phyloP scores from a whole-genome alignment of 1,284 basidiomycete genomes.

The Termitomyces sp. region DNA sequence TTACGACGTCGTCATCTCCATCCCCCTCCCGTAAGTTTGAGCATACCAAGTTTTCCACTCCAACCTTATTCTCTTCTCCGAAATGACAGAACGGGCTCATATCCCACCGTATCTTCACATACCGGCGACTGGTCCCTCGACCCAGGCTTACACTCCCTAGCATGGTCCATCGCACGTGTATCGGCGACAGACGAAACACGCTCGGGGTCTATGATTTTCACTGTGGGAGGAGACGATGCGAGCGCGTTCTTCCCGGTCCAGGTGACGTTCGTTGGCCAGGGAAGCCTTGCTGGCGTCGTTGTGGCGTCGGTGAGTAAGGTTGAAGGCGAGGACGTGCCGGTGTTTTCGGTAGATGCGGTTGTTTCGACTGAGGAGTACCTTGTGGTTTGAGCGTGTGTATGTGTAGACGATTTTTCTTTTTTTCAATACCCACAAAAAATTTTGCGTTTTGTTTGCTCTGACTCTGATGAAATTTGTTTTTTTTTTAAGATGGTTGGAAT shows the following conservation, averaged over 20 bases:
- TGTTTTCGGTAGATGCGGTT: slow-evolving; percentile 77
- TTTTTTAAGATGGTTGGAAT: neutral
- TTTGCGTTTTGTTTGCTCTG: neutral
- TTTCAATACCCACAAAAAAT: neutral
- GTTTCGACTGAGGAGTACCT: slow-evolving; percentile 70
- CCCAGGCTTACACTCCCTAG: slow-evolving; percentile 70
- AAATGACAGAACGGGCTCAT: slow-evolving; percentile 64
- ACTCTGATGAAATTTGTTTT: neutral
- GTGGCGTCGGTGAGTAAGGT: slow-evolving; percentile 55
- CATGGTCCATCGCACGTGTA: slow-evolving; percentile 76
- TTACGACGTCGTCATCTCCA: slow-evolving; percentile 84
- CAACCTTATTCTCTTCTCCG: neutral
- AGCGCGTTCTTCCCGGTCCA: slow-evolving; percentile 91
- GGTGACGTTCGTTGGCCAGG: slow-evolving; percentile 77
- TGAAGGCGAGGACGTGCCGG: slow-evolving; percentile 54
- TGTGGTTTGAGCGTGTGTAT: slow-evolving; percentile 32
- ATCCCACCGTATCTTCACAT: slow-evolving; percentile 80
- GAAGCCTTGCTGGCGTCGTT: slow-evolving; percentile 70
- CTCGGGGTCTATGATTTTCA: slow-evolving; percentile 85
- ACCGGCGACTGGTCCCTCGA: slow-evolving; percentile 81
- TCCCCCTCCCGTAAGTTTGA: slow-evolving; percentile 78
- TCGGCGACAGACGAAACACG: slow-evolving; percentile 49
- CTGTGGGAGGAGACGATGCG: slow-evolving; percentile 76
- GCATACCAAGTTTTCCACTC: neutral
- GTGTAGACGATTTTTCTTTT: neutral